Base-by-base conservation (phyloP, 1,284 basidiomycete genomes). In the Ceraceosorus bombacis region DNA sequence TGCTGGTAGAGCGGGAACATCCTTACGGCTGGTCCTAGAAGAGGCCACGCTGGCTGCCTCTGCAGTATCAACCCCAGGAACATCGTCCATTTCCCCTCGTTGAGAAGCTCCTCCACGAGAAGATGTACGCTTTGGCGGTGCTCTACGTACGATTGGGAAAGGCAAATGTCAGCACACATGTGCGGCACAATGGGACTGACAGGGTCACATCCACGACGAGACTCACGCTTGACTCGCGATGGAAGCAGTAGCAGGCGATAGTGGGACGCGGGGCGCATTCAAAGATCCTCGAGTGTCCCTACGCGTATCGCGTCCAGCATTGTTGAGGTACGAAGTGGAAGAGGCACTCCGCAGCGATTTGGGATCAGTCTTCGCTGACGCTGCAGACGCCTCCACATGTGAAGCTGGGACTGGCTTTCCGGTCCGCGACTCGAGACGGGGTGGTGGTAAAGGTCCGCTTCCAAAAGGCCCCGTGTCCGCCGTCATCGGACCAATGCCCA, bases 391-490 rank as follows among this genome's bases (percentile, higher is more conserved):
- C 39, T 15, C 38, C 15, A 12, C 49, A 27, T 4, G 13, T 41
- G 56, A 12, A 8, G 36, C 38, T 49, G 39, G 13, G n/a, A 46
- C 49, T 10, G 4, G 41, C 27, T 27, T 27, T 9, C 13, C 6
- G 12, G 48, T n/a, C 5, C 51, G 49, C 39, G 50, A 55, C 4
- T 59, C 51, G 8, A 49, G 51, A n/a, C 58, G 36, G 27, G 61
- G 54, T 37, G 54, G 61, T 38, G 54, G 61, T 36, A 51, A 41
- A 39, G 54, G 61, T 46, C 53, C 54, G 38, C 64, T 58, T 53
- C 70, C 66, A 67, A 73, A 73, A 1, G 71, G 71, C 8, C 71
- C 71, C 27, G 69, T 63, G 43, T 46, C 43, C 2, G 10, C 43
- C 1, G 10, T 15, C 10, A 46, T 10, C 10, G 10, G 10, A 15